These are phyloP conservation scores for Cryphonectria naterciae DNA, from an alignment of 2,329 filamentous ascomycete species.

Conservation along the genomic window DNA sequence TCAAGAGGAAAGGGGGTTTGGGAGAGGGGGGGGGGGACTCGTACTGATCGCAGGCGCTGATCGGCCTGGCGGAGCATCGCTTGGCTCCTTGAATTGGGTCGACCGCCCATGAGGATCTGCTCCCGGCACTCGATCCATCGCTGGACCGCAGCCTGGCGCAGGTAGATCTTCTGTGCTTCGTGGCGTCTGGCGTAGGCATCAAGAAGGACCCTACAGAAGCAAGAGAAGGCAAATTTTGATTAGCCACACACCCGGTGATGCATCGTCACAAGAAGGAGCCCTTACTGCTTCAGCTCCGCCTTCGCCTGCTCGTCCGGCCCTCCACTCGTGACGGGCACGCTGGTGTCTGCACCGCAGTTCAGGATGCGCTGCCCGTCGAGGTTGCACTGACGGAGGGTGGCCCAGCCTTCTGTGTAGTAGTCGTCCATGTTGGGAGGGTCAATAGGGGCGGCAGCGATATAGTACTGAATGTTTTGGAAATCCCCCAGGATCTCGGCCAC, in stretches of 20 bases:
- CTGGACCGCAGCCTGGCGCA: constrained; percentile 63
- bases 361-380: constrained; percentile 68
- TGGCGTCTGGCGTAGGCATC: constrained; percentile 66
- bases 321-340: constrained; percentile 56
- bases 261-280: constrained; percentile 36
- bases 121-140: constrained; percentile 62
- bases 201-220: constrained; percentile 54
- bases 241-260: neutral
- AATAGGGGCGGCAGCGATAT: constrained; percentile 60
- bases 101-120: constrained; percentile 55
- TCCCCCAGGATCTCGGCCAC: constrained; percentile 66
- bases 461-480: constrained; percentile 65
- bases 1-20: neutral
- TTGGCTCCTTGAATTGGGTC: constrained; percentile 51
- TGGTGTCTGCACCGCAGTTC: constrained; percentile 65
- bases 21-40: neutral
- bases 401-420: constrained; percentile 68
- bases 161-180: constrained; percentile 67
- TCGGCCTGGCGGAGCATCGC: constrained; percentile 59
- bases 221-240: neutral
- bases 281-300: constrained; percentile 64
- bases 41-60: constrained; percentile 59
- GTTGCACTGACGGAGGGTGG: constrained; percentile 63
- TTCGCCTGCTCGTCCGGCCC: constrained; percentile 63
- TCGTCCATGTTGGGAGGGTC: constrained; percentile 61